Percentiles rank a stretch among this genome's conserved stretches.
Evolutionary conservation across 768 basidiomycete species (phyloP).

Genomic region (Rubroboletus satanas): DNA sequence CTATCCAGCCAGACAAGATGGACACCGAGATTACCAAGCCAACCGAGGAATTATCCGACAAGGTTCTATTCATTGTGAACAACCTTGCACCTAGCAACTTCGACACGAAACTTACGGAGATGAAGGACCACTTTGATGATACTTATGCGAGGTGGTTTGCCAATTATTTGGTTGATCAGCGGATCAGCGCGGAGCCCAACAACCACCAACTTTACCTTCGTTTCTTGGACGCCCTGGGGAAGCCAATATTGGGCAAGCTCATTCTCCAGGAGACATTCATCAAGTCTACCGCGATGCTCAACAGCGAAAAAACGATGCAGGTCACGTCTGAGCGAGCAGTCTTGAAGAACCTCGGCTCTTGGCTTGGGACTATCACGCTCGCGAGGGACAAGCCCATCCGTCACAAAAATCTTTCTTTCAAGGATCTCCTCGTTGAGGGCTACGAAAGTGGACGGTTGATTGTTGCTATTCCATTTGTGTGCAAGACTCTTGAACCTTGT

Average conservation of each 20-base stretch:
- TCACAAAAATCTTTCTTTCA: constrained; percentile 92
- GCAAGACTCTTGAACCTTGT: constrained; percentile 92
- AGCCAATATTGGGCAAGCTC: constrained; percentile 61
- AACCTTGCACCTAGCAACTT: constrained; percentile 95
- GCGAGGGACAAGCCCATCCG: constrained; percentile 91
- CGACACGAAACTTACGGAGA: constrained; percentile 80
- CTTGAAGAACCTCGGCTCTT: constrained; percentile 91
- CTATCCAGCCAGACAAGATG: constrained; percentile 70
- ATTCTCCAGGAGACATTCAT: constrained; percentile 92
- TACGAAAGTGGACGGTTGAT: constrained; percentile 88
- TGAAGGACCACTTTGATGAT: constrained; percentile 81
- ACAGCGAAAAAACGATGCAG: constrained; percentile 86
- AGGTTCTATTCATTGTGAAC: constrained; percentile 96
- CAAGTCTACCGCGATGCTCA: constrained; percentile 82
- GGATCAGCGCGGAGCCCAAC: constrained; percentile 94
- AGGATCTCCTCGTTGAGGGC: constrained; percentile 94
- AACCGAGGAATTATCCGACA: constrained; percentile 85
- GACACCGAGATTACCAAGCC: constrained; percentile 65
- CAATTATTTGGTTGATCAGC: constrained; percentile 94
- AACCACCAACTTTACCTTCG: constrained; percentile 94
- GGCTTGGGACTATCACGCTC: constrained; percentile 92
- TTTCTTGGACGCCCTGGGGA: constrained; percentile 81
- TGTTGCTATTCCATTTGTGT: constrained; percentile 96
- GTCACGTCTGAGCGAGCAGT: constrained; percentile 79
- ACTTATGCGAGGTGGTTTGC: constrained; percentile 93